phyloP scores from a whole-genome alignment of 2,329 filamentous ascomycete species.

The Aspergillus ochraceoroseus region DNA sequence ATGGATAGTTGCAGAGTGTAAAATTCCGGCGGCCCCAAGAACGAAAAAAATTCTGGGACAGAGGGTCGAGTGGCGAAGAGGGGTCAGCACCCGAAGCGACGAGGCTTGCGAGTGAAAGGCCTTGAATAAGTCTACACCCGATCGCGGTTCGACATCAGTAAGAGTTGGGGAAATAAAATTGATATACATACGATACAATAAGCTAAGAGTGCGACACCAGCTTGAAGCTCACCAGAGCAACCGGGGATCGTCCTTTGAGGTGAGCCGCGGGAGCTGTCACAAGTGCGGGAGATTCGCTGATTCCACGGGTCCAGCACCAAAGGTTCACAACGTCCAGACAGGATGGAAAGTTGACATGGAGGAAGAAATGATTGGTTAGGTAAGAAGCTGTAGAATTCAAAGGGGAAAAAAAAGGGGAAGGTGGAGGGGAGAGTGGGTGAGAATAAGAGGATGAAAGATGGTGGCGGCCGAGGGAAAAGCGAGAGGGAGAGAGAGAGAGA shows the following conservation, averaged over 20 bases:
- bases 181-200: constrained; percentile 6
- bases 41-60: constrained; percentile 5
- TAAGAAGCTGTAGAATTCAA: constrained; percentile 6
- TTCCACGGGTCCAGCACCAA: constrained; percentile 32
- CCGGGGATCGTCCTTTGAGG: constrained; percentile 19
- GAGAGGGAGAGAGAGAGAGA: constrained; percentile 3
- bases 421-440: constrained; percentile 2
- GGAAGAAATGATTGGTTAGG: constrained; percentile 10
- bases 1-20: background rate
- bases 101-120: constrained; percentile 8
- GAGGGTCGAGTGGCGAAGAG: constrained; percentile 14
- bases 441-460: constrained; percentile 10
- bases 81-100: constrained; percentile 14
- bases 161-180: background rate
- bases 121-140: constrained; percentile 4
- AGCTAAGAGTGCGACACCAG: constrained; percentile 3
- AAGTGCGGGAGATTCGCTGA: constrained; percentile 34
- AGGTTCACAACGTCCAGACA: constrained; percentile 20
- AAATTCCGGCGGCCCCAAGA: background rate
- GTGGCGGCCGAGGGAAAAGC: constrained; percentile 2
- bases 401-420: constrained; percentile 4
- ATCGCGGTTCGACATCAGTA: constrained; percentile 5
- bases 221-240: constrained; percentile 12
- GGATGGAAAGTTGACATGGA: constrained; percentile 5
- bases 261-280: constrained; percentile 32